Base-by-base conservation (phyloP, 805 yeast species). In the Wickerhamiella sorbophila region DNA sequence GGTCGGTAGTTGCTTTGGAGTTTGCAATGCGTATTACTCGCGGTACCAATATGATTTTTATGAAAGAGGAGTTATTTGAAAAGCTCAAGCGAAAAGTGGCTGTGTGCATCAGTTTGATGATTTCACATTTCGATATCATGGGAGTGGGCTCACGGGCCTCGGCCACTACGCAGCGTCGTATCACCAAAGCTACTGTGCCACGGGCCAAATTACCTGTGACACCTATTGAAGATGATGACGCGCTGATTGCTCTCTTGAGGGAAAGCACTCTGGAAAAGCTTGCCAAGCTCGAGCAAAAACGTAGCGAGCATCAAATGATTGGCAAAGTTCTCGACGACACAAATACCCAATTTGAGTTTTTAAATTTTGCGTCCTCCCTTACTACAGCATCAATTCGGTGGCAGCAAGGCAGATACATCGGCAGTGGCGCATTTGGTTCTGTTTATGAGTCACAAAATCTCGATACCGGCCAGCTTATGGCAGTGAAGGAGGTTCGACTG, bases 61-160 rank as follows among this genome's bases (percentile, higher is more conserved):
- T 91, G 43, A 76, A 74, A 44, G 82, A 83, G 48, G 82, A 74
- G 20, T 86, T 84, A 53, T 91, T 87, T 55, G 63, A 71, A 44
- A 61, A 69, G 31, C 64, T 91, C 48, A 77, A 86, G 51, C 69
- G 74, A 40, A 85, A 84, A 55, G 95, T 91, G 36, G 93, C 96
- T 1, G 82, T 94, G 1, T 86, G 96, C 61, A 84, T 91, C 86
- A 78, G 96, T 1, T 65, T 91, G 40, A 66, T 91, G 45, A 88
- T 91, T 48, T 84, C 95, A 0, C 97, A 91, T 62, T 91, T 91
- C 55, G 98, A 91, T 62, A 86, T 91, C 40, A 91, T 88, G 95
- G 96, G 96, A 38, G 29, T 24, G 29, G 97, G 97, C 38, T 96
- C 96, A 0, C 71, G 97, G 54, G 81, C 95, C 1, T 79, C 75